Evolutionary conservation across 176 grass and related monocot genomes (phyloP), one percentile per base, ranked within the genome.

Genomic region (Oryza rufipogon): DNA sequence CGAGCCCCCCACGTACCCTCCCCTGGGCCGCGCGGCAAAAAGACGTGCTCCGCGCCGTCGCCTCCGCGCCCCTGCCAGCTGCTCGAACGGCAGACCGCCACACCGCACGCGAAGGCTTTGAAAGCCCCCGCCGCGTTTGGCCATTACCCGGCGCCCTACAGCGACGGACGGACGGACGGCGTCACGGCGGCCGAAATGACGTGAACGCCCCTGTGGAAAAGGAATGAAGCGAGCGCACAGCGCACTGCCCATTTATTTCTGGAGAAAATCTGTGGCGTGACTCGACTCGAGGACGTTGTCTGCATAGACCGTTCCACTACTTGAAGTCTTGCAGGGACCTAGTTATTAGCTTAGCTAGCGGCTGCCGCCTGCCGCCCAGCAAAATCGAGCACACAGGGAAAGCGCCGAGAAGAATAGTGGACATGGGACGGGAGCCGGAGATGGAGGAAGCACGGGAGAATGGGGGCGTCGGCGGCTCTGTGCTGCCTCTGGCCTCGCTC

Each of bases 401-500:
- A 69, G 49, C 12, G 67, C 66, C 12, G 13, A 8, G 33, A 4
- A 22, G 41, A 71, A n/a, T 14, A 32, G 51, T 14, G 14, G 8
- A 7, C 83, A 78, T 86, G 66, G 78, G 47, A 2, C 42, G 54
- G 42, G 83, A 77, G 44, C 54, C 22, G 17, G 88, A n/a, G 67
- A 42, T 81, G 78, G 79, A 76, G 8, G 76, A 84, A 20, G 81
- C 63, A 23, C 22, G 2, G 2, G 20, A 9, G 58, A 64, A 8
- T 0, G 77, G 73, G 0, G 63, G 85, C 42, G 19, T 86, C 47
- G 54, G 28, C 47, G 54, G 28, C 78, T 71, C 85, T 34, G 15
- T 72, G 39, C 71, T 93, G 9, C 73, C 88, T 45, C 15, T 74
- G 28, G 78, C 10, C 34, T 85, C 80, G 49, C 78, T 93, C 1